These are phyloP conservation scores for Trypanosoma grayi DNA, from an alignment of 208 protist species.

Conservation along the genomic window DNA sequence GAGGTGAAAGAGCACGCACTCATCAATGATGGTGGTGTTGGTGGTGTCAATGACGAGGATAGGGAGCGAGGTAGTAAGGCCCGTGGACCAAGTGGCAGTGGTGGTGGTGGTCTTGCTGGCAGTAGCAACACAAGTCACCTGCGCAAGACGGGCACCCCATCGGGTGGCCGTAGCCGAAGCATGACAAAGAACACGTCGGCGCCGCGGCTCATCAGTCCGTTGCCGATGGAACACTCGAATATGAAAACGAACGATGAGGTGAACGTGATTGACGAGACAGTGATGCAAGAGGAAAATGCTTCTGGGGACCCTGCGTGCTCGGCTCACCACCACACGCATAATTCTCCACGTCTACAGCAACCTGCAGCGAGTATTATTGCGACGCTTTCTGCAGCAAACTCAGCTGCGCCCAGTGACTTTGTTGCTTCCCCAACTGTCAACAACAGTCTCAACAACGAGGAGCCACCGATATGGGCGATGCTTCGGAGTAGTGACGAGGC, in stretches of 20 bases:
- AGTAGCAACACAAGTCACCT: neutral
- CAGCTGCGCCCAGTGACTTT: neutral
- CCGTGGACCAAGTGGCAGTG: neutral
- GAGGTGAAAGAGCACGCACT: neutral
- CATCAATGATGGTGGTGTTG: no score
- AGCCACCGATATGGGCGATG: slow-evolving; percentile 56
- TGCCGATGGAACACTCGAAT: neutral
- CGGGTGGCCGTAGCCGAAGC: neutral
- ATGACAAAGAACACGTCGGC: neutral
- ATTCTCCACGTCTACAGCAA: neutral
- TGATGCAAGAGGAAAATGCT: neutral
- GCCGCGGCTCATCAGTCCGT: slow-evolving; percentile 17
- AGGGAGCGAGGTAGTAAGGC: neutral
- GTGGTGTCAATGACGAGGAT: neutral
- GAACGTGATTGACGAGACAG: neutral
- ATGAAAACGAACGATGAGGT: neutral
- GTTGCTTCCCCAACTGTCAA: neutral
- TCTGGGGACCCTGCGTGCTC: neutral
- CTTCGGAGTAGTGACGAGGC: slow-evolving; percentile 72
- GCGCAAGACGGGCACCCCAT: neutral
- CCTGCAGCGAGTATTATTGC: neutral
- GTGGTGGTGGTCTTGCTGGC: neutral
- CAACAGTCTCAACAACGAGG: slow-evolving; percentile 2
- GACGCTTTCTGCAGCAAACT: slow-evolving; percentile 12
- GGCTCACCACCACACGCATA: neutral